These are phyloP conservation scores for Aspergillus spinulosporus DNA, from an alignment of 2,329 filamentous ascomycete species.

Conservation along the genomic window DNA sequence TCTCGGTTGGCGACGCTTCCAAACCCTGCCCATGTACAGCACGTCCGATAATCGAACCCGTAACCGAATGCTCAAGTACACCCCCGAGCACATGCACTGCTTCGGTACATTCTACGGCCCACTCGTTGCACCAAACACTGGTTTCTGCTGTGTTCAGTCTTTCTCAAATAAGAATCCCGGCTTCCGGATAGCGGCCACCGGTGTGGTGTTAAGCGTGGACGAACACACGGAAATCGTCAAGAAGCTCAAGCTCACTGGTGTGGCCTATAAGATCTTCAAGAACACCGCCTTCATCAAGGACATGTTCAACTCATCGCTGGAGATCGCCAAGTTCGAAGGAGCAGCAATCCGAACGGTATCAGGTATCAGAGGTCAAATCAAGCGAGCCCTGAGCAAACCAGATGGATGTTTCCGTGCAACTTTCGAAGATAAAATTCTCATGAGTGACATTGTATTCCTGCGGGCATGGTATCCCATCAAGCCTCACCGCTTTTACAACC, in stretches of 20 bases:
- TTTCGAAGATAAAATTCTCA: conserved; percentile 97
- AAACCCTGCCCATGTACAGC: conserved; percentile 88
- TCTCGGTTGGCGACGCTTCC: conserved; percentile 92
- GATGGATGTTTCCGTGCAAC: conserved; percentile 96
- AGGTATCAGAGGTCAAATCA: conserved; percentile 94
- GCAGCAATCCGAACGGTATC: conserved; percentile 95
- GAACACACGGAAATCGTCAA: conserved; percentile 98
- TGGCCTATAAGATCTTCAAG: conserved; percentile 97
- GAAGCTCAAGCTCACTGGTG: conserved; percentile 94
- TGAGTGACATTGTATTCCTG: conserved; percentile 94
- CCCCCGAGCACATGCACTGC: conserved; percentile 98
- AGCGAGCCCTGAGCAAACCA: conserved; percentile 86
- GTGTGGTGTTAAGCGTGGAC: conserved; percentile 90
- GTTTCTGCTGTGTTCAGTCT: conserved; percentile 90
- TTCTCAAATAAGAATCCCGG: conserved; percentile 81
- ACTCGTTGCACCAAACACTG: conserved; percentile 90
- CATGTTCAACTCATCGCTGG: conserved; percentile 91
- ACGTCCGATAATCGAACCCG: conserved; percentile 90
- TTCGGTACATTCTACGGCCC: conserved; percentile 95
- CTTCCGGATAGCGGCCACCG: conserved; percentile 92
- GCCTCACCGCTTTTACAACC: conserved; percentile 95
- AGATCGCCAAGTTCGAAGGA: conserved; percentile 98
- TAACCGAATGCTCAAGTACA: conserved; percentile 98
- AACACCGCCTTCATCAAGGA: conserved; percentile 98
- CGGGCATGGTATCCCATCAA: conserved; percentile 96